Evolutionary conservation across 208 protist species (phyloP), one percentile per base, ranked within the genome.

Genomic region (Wallacemonas sp.): DNA sequence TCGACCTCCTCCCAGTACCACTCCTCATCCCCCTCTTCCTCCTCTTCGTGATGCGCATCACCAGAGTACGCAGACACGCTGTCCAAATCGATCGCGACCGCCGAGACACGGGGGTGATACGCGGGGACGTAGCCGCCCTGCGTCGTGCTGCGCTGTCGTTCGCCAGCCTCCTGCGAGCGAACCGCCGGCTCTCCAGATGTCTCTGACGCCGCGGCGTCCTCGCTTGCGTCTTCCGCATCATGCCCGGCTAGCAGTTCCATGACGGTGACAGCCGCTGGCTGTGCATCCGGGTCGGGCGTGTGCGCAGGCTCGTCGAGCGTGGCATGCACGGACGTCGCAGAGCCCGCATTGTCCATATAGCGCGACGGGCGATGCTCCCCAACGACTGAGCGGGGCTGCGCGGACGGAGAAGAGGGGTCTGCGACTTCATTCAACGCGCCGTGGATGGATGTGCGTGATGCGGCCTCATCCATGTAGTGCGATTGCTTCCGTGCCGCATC

Each of bases 1-100:
- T 66, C 61, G 32, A 56, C 44, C 3, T 66, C 61, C 44, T 66
- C 61, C 61, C 32, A 47, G 61, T 55, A 47, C 32, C 32, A 52
- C 41, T 47, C 46, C 19, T 56, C 52, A 21, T 58, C 52, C 2
- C 38, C 52, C 14, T 58, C 52, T 6, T 58, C 52, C 14, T 21
- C 52, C 3, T 58, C 26, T 9, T 43, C 17, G 26, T 21, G 9
- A 5, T 16, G 4, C 6, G 8, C 52, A 21, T 58, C 52, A 5
- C 52, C 52, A 2, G 52, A 58, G 52, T 27, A 58, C 0, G 52
- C 52, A 2, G 52, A 58, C 26, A 58, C 32, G 23, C 52, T 58
- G 32, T 58, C 52, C 12, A 58, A 24, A n/a, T 58, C 52, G 27
- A 58, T 58, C 9, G 52, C 52, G 8, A 58, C 52, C n/a, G 52